Evolutionary conservation across 768 basidiomycete genomes (phyloP).

Genomic region (Hemileccinum impolitum): DNA sequence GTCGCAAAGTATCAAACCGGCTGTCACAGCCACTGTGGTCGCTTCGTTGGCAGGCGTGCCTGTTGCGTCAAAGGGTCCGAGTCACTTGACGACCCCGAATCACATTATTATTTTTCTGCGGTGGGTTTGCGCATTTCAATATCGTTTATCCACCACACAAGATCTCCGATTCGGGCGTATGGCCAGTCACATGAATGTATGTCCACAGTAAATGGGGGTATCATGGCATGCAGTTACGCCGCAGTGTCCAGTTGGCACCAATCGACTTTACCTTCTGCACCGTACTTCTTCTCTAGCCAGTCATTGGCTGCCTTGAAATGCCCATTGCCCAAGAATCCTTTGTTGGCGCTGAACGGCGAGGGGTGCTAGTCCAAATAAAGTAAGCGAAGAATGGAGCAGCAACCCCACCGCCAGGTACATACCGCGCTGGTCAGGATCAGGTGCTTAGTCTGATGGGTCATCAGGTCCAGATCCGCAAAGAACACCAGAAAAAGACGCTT

Average conservation of each 20-base stretch:
- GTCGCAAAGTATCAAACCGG: constrained; percentile 28
- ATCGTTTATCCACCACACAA: constrained; percentile 11
- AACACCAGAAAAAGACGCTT: constrained; percentile 14
- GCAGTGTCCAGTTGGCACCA: constrained; percentile 54
- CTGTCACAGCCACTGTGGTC: constrained; percentile 26
- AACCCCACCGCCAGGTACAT: constrained; percentile 29
- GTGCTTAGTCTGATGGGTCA: constrained; percentile 61
- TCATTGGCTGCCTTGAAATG: constrained; percentile 87
- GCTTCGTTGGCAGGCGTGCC: constrained; percentile 21
- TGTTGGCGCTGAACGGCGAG: constrained; percentile 71
- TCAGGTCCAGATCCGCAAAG: constrained; percentile 19
- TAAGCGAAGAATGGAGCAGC: constrained; percentile 23
- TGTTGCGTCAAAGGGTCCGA: constrained; percentile 17
- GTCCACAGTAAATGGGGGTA: constrained; percentile 28
- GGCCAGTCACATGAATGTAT: constrained; percentile 16
- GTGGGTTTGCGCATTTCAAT: constrained; percentile 27
- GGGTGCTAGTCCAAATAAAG: constrained; percentile 62
- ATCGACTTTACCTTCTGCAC: constrained; percentile 63
- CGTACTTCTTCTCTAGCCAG: constrained; percentile 82
- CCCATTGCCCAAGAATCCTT: constrained; percentile 84
- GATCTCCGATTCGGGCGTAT: constrained; percentile 24
- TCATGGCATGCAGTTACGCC: constrained; percentile 15
- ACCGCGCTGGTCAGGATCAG: constrained; percentile 75
- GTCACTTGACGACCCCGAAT: constrained; percentile 9
- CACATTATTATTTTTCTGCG: constrained; percentile 8